Evolutionary conservation across 805 yeast genomes (phyloP), one percentile per base, ranked within the genome.

Genomic region (Geotrichum ghanense): DNA sequence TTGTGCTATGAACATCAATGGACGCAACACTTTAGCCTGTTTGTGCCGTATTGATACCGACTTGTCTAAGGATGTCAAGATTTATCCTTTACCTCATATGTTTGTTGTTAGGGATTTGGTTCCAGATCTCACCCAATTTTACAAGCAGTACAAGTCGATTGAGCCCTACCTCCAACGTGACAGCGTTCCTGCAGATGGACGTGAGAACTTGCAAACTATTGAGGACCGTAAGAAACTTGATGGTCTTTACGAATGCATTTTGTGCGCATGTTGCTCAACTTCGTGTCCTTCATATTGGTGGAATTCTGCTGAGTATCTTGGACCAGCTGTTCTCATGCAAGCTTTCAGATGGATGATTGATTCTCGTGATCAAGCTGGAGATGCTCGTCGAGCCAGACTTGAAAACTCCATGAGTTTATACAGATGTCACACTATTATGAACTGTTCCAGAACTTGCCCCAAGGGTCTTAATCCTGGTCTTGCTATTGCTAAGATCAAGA

Each of bases 241-340:
- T 67, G 98, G 98, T 48, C 71, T 92, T 56, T 90, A 90, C 72
- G 97, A 90, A 72, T 90, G 98, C 75, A 90, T 90, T 60, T 73
- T 90, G 64, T 90, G 98, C 73, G 98, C 98, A 9, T 89, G 98
- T 72, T 90, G 98, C 70, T 89, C 97, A 26, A 92, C 98, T 45
- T 81, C 97, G 16, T 92, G 98, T 74, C 98, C 98, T 46, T 89
- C 97, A 2, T 92, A 92, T 77, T 92, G 98, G 98, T 92, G 98
- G 98, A 92, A 92, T 73, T 95, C 87, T 73, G 95, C 89, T 70
- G 95, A 92, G 74, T 92, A 92, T 71, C 73, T 92, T 59, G 98
- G 98, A 48, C 98, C 98, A 21, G 98, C 98, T 24, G 97, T 92
- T 47, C 77, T 92, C 67, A 85, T 92, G 96, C 98, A 92, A 75